Conservation (phyloP, 2,329 filamentous ascomycete genomes). For the Cordyceps javanica region DNA sequence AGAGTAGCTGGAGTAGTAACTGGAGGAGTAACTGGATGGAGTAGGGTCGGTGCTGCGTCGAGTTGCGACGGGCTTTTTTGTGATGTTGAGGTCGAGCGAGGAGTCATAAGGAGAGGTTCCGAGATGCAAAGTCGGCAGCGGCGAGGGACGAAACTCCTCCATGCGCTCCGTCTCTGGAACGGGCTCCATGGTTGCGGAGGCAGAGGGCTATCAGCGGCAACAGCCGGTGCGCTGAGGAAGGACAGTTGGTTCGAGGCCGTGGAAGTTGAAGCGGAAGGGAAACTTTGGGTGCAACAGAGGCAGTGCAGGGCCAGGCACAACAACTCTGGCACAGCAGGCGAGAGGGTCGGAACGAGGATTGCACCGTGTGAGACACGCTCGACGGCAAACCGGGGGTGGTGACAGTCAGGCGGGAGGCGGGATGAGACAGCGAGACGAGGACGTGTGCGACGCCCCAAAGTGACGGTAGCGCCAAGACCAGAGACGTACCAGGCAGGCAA, state of each 20-base stretch:
- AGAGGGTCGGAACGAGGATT: constrained; percentile 8
- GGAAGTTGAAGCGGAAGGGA: background rate
- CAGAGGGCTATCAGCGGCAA: background rate
- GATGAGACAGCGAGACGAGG: background rate
- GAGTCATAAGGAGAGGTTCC: constrained; percentile 33
- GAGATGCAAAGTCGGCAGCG: constrained; percentile 48
- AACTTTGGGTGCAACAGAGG: background rate
- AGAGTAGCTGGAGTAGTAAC: constrained; percentile 29
- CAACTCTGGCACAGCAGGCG: background rate
- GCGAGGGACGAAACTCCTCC: constrained; percentile 57
- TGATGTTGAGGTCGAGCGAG: constrained; percentile 36
- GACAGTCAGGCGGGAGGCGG: background rate
- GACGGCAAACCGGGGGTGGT: background rate
- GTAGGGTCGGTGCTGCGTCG: constrained; percentile 55
- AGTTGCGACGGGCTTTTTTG: constrained; percentile 45
- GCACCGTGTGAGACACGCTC: constrained; percentile 9
- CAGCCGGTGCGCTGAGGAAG: background rate
- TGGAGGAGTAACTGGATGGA: constrained; percentile 43
- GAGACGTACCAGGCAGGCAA: background rate
- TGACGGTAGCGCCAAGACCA: background rate
- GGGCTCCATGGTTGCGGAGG: constrained; percentile 48
- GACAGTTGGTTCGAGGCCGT: background rate
- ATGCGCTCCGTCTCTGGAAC: constrained; percentile 63
- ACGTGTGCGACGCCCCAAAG: background rate
- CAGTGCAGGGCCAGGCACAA: background rate